These are phyloP conservation scores for Daldinia childiae DNA, from an alignment of 495 filamentous ascomycete species.

Conservation along the genomic window DNA sequence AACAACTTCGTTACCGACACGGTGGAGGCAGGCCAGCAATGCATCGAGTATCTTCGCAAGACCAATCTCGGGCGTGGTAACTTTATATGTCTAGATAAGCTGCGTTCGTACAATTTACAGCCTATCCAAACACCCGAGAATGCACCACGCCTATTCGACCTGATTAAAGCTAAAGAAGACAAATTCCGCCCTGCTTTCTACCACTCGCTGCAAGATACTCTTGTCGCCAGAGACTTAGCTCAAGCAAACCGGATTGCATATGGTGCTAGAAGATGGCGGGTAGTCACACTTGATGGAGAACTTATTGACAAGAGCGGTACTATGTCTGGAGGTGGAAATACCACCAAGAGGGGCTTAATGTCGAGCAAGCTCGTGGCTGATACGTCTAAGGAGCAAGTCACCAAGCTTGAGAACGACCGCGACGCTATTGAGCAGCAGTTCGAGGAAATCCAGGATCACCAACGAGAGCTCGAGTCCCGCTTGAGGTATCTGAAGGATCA, in stretches of 20 bases:
- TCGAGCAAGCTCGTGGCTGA: slow-evolving; percentile 91
- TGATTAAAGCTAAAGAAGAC: slow-evolving; percentile 88
- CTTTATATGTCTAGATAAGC: slow-evolving; percentile 92
- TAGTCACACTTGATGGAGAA: slow-evolving; percentile 93
- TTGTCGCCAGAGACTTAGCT: slow-evolving; percentile 90
- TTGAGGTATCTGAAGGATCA: slow-evolving; percentile 79
- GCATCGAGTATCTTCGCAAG: slow-evolving; percentile 96
- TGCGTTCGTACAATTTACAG: slow-evolving; percentile 77
- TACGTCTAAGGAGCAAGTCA: slow-evolving; percentile 84
- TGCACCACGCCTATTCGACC: slow-evolving; percentile 90
- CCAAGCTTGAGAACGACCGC: slow-evolving; percentile 84
- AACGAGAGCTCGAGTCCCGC: slow-evolving; percentile 75
- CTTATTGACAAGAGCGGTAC: slow-evolving; percentile 97
- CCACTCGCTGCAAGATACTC: slow-evolving; percentile 88
- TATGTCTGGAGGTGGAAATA: slow-evolving; percentile 95
- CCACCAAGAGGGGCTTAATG: slow-evolving; percentile 89
- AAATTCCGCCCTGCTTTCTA: slow-evolving; percentile 93
- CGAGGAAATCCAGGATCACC: slow-evolving; percentile 80
- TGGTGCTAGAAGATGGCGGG: slow-evolving; percentile 89
- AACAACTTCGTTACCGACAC: slow-evolving; percentile 97
- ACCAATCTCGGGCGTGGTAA: slow-evolving; percentile 97
- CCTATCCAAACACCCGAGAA: slow-evolving; percentile 88
- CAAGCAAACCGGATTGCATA: slow-evolving; percentile 98
- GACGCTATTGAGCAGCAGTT: slow-evolving; percentile 84
- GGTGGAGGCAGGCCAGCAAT: slow-evolving; percentile 93